Conservation (phyloP, 306 rosid species). For the Datisca glomerata region DNA sequence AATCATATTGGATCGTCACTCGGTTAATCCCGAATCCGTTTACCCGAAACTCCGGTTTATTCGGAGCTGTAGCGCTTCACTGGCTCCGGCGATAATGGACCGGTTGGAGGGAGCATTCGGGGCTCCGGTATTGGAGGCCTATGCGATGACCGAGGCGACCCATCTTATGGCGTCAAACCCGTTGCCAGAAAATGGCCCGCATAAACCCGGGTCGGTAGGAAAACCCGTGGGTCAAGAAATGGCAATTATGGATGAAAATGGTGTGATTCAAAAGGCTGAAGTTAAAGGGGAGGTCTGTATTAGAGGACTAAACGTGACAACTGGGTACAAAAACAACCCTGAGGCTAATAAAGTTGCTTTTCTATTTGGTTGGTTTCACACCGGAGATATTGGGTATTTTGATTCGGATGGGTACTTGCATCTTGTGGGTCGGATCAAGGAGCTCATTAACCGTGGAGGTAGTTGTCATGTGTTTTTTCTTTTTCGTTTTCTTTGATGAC, state of each 20-base stretch:
- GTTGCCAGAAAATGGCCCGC: constrained; percentile 44
- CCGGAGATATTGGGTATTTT: constrained; percentile 48
- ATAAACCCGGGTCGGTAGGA: constrained; percentile 61
- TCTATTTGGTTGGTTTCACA: constrained; percentile 50
- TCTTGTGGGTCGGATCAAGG: constrained; percentile 77
- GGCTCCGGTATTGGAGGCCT: constrained; percentile 65
- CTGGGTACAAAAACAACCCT: constrained; percentile 44
- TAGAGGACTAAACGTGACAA: constrained; percentile 43
- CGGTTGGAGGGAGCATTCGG: constrained; percentile 43
- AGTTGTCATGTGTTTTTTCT: neutral
- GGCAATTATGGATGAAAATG: constrained; percentile 34
- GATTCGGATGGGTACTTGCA: constrained; percentile 69
- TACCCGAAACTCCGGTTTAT: constrained; percentile 60
- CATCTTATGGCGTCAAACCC: constrained; percentile 59
- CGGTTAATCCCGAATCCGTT: constrained; percentile 26
- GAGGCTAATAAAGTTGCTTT: constrained; percentile 36
- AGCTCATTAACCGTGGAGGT: constrained; percentile 74
- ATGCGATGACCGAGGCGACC: constrained; percentile 67
- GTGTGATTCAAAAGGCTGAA: constrained; percentile 16
- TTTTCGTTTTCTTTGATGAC: too few relatives aligned
- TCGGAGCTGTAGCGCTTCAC: constrained; percentile 58
- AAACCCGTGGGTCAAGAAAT: constrained; percentile 55
- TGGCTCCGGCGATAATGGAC: constrained; percentile 39
- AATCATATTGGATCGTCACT: constrained; percentile 50
- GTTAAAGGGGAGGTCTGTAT: constrained; percentile 48